Base-by-base conservation (phyloP, 129 eudicot species). In the Flaveria ramosissima region DNA sequence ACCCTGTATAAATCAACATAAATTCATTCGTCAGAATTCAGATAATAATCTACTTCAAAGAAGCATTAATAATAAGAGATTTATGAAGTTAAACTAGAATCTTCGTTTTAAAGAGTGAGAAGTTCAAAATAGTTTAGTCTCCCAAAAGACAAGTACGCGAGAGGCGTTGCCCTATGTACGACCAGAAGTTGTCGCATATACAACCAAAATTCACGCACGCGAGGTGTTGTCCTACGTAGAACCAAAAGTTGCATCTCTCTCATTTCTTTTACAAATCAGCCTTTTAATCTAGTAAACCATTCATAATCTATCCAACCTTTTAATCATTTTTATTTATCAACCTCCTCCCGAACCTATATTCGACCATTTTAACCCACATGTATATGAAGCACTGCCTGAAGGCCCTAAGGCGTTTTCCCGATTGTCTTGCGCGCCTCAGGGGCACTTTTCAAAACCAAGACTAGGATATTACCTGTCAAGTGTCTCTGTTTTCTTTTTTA, bases 401-500 rank as follows among this genome's bases (percentile, higher is more conserved):
- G 13, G 48, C 48, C 48, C 13, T 45, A 16, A 2, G 53, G n/a
- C 7, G 0, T 48, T 48, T 48, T 48, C 17, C 53, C 13, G 7
- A 48, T 48, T 4, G n/a, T 15, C n/a, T 4, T 3, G 6, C 4
- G 17, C n/a, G 17, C 53, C 53, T 48, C 17, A 13, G 3, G n/a
- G 17, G 14, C 17, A 16, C 53, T 48, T 48, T 48, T 1, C 6
- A 48, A 14, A 48, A 48, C 17, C 53, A 48, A 2, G 53, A 30
- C 36, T 30, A 30, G 36, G 6, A 63, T 63, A 45, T 85, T 85
- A 94, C 98, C 96, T 87, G 88, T 91, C 93, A 0, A 89, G 75
- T 15, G 93, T 88, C 51, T 94, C 98, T 9, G 90, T 77, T 80
- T 87, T 94, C 87, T 65, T 91, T 60, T 79, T 85, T 36, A 91